Evolutionary conservation across 2,329 filamentous ascomycete species (phyloP).

Genomic region (Mollisia scopiformis): DNA sequence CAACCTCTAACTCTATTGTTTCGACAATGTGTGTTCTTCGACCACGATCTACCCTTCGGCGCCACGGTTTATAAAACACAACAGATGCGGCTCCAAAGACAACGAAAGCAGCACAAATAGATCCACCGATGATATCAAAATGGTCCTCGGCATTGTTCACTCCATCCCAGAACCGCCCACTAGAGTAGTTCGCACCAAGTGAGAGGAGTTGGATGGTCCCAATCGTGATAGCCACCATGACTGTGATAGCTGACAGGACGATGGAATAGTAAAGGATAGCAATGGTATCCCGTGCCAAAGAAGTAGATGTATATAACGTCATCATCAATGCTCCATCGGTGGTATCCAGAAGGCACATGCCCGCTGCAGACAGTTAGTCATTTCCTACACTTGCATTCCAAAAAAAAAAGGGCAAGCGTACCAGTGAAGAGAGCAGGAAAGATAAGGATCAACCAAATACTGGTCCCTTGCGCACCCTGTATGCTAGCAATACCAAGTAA

Average conservation of each 20-base stretch:
- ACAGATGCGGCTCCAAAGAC: conserved; percentile 65
- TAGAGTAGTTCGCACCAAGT: conserved; percentile 74
- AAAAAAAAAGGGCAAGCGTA: conserved; percentile 39
- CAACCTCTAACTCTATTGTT: neutral
- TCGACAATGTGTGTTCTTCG: neutral
- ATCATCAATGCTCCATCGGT: conserved; percentile 95
- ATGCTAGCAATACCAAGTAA: conserved; percentile 88
- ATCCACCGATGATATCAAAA: conserved; percentile 84
- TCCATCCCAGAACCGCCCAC: conserved; percentile 88
- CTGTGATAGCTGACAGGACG: conserved; percentile 38
- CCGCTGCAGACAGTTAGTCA: conserved; percentile 53
- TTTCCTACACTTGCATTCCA: neutral
- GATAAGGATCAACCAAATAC: conserved; percentile 91
- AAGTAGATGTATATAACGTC: conserved; percentile 81
- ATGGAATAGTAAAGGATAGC: conserved; percentile 89
- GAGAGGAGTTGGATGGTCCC: conserved; percentile 84
- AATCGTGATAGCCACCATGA: conserved; percentile 60
- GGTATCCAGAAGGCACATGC: conserved; percentile 95
- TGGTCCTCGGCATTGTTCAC: conserved; percentile 76
- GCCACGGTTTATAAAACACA: conserved; percentile 82
- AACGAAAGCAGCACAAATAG: conserved; percentile 84
- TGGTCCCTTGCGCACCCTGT: conserved; percentile 82
- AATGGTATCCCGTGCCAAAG: conserved; percentile 79
- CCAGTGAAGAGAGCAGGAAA: conserved; percentile 89
- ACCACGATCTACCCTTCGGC: conserved; percentile 52